phyloP scores from a whole-genome alignment of 345 rosid species.

The Boechera divaricarpa region DNA sequence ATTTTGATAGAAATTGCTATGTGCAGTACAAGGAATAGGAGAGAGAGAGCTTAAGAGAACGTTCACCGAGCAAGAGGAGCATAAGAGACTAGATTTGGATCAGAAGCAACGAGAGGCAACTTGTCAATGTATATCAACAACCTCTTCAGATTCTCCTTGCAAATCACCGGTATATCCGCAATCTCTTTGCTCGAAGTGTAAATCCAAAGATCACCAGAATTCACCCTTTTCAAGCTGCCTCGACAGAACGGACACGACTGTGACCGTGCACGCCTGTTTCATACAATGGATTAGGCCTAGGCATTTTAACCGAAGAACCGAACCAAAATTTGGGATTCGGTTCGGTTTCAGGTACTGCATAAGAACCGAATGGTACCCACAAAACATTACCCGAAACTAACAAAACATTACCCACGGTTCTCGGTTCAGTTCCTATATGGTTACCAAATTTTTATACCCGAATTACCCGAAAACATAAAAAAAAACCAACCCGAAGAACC shows the following conservation, averaged over 20 bases:
- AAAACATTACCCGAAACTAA: no score
- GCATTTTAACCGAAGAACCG: no score
- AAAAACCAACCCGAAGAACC: no score
- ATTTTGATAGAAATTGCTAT: constrained; percentile 16
- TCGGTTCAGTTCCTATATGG: no score
- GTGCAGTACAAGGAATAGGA: constrained; percentile 13
- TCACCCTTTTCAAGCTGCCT: constrained; percentile 73
- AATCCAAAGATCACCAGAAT: constrained; percentile 85
- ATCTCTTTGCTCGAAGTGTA: constrained; percentile 58
- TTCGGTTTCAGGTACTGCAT: no score
- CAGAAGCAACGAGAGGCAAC: constrained; percentile 65
- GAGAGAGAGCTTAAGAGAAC: background rate
- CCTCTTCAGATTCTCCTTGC: constrained; percentile 71
- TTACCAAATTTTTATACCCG: no score
- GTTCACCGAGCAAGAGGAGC: constrained; percentile 52
- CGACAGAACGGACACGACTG: constrained; percentile 95
- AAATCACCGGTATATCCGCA: constrained; percentile 58
- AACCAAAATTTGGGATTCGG: no score
- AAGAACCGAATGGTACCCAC: no score
- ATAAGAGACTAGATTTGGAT: constrained; percentile 51
- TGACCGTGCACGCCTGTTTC: constrained; percentile 68
- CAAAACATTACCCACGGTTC: no score
- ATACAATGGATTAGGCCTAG: background rate
- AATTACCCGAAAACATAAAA: no score
- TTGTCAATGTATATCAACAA: constrained; percentile 63